Evolutionary conservation across 2,329 filamentous ascomycete genomes (phyloP), one percentile per base, ranked within the genome.

Genomic region (Podosphaera leucotricha): DNA sequence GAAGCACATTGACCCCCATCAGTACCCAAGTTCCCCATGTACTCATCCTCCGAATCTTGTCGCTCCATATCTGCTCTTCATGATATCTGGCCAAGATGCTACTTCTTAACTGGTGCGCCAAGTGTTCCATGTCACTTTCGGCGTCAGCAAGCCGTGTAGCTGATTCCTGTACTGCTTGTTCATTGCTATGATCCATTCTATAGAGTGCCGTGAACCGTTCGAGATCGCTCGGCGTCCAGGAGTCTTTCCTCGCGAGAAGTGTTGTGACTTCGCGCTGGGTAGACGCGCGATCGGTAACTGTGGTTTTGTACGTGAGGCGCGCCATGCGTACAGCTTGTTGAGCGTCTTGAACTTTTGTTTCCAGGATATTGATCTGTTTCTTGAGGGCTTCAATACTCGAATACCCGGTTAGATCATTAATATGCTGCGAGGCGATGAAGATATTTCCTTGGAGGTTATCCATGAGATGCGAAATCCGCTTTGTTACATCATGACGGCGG

Each of bases 21-120:
- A 98, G 65, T 0, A 87, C 90, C 76, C 92, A 95, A 0, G 90
- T 98, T 30, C 92, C 87, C 90, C 90, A 98, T 0, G 90, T 98
- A 59, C 81, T 90, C 68, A 93, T 93, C 51, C 90, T 71, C 30
- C 90, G 71, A 58, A 98, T 98, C 54, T 92, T 87, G 60, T 98
- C 90, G 57, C 83, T 92, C 90, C 90, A 98, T 46, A 98, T 92
- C 64, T 98, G 90, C 65, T 98, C 90, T 63, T 98, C 90, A 60
- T 98, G 90, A 61, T 98, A 98, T 48, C 92, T 75, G 48, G 80
- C 80, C 43, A 94, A 66, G 53, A 95, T 94, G 43, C 78, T 76
- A 48, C 79, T 76, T 57, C 80, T 87, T 44, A 98, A 65, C 54
- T 77, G 72, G 43, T 76, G 72, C 45, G 77, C 72, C 0, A 85